These are phyloP conservation scores for Talaromyces adpressus DNA, from an alignment of 495 filamentous ascomycete species.

Conservation along the genomic window DNA sequence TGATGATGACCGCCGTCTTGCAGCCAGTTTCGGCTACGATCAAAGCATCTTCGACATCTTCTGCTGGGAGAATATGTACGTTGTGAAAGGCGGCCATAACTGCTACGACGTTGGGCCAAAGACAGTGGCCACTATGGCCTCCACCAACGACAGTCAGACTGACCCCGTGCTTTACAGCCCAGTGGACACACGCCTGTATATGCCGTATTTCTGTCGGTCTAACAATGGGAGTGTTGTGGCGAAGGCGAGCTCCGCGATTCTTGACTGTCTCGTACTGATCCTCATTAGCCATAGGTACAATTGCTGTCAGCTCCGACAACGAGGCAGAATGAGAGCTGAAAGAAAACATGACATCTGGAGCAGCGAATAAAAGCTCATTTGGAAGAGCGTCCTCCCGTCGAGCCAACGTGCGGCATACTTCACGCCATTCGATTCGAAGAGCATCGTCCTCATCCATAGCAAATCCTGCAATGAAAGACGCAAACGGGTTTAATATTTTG, in stretches of 20 bases:
- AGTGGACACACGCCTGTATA: conserved; percentile 50
- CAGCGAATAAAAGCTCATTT: conserved; percentile 43
- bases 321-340: conserved; percentile 44
- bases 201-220: conserved; percentile 43
- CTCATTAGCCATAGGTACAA: conserved; percentile 36
- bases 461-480: conserved; percentile 47
- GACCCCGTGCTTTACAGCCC: conserved; percentile 46
- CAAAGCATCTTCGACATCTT: conserved; percentile 16
- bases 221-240: conserved; percentile 33
- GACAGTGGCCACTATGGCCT: conserved; percentile 54
- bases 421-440: conserved; percentile 39
- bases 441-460: conserved; percentile 29
- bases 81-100: conserved; percentile 52
- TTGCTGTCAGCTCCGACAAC: conserved; percentile 39
- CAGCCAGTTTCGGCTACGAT: conserved; percentile 48
- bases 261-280: conserved; percentile 31
- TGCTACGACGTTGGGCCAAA: conserved; percentile 45
- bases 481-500: conserved; percentile 44
- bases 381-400: conserved; percentile 32
- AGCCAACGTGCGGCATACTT: conserved; percentile 44
- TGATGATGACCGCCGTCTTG: conserved; percentile 50
- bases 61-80: conserved; percentile 34
- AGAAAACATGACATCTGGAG: conserved; percentile 43
- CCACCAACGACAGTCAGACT: conserved; percentile 50
- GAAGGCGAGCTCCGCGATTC: conserved; percentile 43